Percentiles rank a stretch among this genome's conserved stretches.
These are phyloP conservation scores for Micromonas commoda DNA, from an alignment of 139 green algal species.

Conservation along the genomic window DNA sequence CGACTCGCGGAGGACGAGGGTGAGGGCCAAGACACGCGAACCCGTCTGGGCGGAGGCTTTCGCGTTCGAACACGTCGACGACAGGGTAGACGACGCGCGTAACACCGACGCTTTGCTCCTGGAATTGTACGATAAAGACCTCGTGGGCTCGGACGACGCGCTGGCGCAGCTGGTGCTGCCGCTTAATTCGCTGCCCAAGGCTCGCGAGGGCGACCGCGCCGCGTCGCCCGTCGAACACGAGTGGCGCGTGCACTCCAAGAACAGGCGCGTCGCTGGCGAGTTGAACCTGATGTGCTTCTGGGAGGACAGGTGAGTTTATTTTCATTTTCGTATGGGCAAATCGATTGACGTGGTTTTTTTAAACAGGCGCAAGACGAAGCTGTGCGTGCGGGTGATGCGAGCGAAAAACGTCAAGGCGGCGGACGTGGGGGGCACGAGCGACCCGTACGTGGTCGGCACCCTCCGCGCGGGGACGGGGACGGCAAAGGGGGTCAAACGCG, in stretches of 20 bases:
- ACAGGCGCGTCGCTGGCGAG: too few species aligned
- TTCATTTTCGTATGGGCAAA: too few species aligned
- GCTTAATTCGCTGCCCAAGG: neutral
- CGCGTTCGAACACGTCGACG: neutral
- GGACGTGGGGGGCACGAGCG: neutral
- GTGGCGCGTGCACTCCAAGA: too few species aligned
- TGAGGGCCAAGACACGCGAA: neutral
- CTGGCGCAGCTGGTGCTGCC: neutral
- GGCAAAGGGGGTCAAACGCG: neutral
- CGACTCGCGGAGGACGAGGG: neutral
- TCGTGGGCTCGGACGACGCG: neutral
- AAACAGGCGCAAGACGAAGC: neutral
- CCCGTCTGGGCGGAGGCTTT: neutral
- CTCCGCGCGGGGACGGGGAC: too few species aligned
- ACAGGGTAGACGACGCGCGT: too few species aligned
- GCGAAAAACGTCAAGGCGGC: neutral
- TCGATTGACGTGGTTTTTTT: neutral
- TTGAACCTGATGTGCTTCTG: too few species aligned
- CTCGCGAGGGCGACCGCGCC: neutral
- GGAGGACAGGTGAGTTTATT: too few species aligned
- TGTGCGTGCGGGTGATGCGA: neutral
- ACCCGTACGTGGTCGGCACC: neutral
- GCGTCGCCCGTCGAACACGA: too few species aligned
- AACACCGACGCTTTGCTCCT: too few species aligned
- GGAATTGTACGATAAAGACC: neutral